Evolutionary conservation across 1,284 basidiomycete genomes (phyloP).

Genomic region (Irpex sp.): DNA sequence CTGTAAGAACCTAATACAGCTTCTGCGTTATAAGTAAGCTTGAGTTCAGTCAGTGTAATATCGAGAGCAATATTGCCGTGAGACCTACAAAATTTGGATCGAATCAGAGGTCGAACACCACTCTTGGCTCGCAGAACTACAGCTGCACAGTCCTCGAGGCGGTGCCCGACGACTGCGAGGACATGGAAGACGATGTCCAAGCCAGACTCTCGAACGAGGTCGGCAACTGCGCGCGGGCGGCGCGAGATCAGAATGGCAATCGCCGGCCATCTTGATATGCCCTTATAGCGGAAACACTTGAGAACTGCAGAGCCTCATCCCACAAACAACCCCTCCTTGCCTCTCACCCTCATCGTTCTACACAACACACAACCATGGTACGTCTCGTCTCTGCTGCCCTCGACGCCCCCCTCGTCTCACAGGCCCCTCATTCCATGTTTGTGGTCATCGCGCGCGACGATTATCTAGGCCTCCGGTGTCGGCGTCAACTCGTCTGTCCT

Average conservation of each 20-base stretch:
- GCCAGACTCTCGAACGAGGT: neutral
- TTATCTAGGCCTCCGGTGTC: constrained; percentile 74
- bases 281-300: constrained; percentile 6
- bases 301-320: constrained; percentile 9
- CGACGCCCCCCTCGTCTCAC: constrained; percentile 7
- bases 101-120: too few relatives aligned
- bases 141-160: neutral
- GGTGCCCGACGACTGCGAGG: neutral
- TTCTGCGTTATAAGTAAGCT: too few relatives aligned
- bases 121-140: too few relatives aligned
- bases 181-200: neutral
- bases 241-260: constrained; percentile 16
- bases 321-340: constrained; percentile 9
- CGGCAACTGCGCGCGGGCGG: neutral
- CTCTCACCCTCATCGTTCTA: constrained; percentile 13
- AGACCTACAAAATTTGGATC: too few relatives aligned
- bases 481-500: constrained; percentile 60
- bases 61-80: too few relatives aligned
- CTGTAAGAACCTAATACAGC: too few relatives aligned
- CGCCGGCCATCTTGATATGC: constrained; percentile 17
- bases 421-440: neutral
- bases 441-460: neutral
- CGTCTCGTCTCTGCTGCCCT: constrained; percentile 5
- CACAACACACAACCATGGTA: constrained; percentile 22
- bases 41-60: too few relatives aligned